Base-by-base conservation (phyloP, 2,329 filamentous ascomycete genomes). In the Diaporthe sp. region DNA sequence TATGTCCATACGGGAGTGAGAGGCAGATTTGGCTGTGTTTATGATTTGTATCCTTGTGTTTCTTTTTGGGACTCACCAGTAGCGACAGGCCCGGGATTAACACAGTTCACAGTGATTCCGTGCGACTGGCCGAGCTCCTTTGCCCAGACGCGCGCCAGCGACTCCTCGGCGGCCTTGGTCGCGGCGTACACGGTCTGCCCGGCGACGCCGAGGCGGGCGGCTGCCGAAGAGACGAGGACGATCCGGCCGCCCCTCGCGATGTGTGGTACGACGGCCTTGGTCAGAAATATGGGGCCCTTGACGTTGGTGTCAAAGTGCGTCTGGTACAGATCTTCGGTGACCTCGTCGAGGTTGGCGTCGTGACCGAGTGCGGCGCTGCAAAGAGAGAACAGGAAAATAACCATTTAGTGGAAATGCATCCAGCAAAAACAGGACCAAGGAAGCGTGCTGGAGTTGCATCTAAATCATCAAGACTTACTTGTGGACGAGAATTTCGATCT, bases 61-160 rank as follows among this genome's bases (percentile, higher is more conserved):
- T 9, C 13, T 3, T 15, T 33, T 9, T 28, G 4, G 25, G 75
- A 88, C 81, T 82, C 81, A 75, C 78, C 78, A 12, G 79, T 82
- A 80, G 81, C 80, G 72, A 90, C 89, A 0, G 89, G 89, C 2
- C 89, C 89, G 0, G 89, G 89, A 77, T 91, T 92, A 79, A 92
- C 86, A 3, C 88, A 86, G 80, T 91, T 91, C 74, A 90, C 89
- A 8, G 89, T 91, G 30, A 85, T 86, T 2, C 7, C 60, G 25
- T 66, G 42, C 28, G 86, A 82, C 77, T 90, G 88, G 17, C 89
- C 88, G 7, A 92, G 82, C 81, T 92, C 90, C n/a, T 89, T 85
- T 4, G 88, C 85, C 90, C 90, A 92, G 0, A 88, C 87, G 22
- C 90, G 84, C 19, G 90, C 91, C 87, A 92, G 89, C 45, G 88